Base-by-base conservation (phyloP, 257 asterid species). In the Fraxinus americana region DNA sequence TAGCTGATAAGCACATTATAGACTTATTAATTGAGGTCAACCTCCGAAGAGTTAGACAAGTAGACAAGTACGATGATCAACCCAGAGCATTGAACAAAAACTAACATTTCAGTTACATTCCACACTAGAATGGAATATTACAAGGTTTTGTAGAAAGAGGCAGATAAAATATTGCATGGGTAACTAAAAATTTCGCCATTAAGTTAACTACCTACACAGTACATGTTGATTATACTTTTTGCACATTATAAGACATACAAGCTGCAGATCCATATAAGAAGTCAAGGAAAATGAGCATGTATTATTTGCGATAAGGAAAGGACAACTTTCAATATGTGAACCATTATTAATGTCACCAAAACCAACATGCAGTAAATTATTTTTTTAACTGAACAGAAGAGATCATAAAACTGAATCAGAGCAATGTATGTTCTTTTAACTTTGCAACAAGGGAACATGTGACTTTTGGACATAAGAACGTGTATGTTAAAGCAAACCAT, bases 341-440 rank as follows among this genome's bases (percentile, higher is more conserved):
- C 39, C 45, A 69, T 76, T 29, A 32, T 12, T 71, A 39, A 71
- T 63, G 70, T 39, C 78, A 19, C n/a, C 45, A 36, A n/a, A 74
- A 71, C 25, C 61, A 63, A 23, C 67, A 63, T 63, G 68, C 12
- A 63, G 27, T 7, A 57, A 57, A 61, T 7, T 61, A 9, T 61
- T 61, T 19, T 7, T 8, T 57, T 9, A 25, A 63, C 69, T 27
- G 19, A 63, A 25, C 9, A 1, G 35, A 11, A 63, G 35, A 63
- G 17, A 76, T 57, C 71, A 54, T 52, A 43, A 73, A 65, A 77
- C 10, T 19, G 39, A 52, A 57, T 74, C 45, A 63, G 23, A 25
- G 43, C 41, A 68, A 68, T 61, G 34, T 30, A 36, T 39, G 69
- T 52, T 34, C 41, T 68, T 54, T 17, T 21, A 21, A 69, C 70